phyloP scores from a whole-genome alignment of 2,329 filamentous ascomycete species.

The Colletotrichum sp. region DNA sequence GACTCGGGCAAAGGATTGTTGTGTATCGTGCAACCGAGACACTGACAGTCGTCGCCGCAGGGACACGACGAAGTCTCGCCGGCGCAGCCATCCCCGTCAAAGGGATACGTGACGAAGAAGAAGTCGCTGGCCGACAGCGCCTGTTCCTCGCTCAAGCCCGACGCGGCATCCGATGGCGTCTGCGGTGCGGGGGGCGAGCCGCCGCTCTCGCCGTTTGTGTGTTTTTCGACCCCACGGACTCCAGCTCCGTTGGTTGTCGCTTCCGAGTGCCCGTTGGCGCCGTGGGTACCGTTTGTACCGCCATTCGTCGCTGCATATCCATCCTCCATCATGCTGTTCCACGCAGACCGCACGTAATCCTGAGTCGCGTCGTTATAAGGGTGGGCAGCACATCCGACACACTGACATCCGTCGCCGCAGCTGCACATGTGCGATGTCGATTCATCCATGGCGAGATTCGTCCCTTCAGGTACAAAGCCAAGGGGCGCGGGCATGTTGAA shows the following conservation, averaged over 20 bases:
- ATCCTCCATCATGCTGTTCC: slow-evolving; percentile 44
- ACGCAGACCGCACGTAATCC: slow-evolving; percentile 55
- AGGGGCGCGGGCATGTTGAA: slow-evolving; percentile 7
- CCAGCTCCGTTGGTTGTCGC: slow-evolving; percentile 1
- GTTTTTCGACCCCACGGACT: neutral
- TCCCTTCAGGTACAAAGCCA: neutral
- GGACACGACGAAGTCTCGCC: slow-evolving; percentile 57
- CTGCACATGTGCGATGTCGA: slow-evolving; percentile 52
- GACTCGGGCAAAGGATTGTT: slow-evolving; percentile 28
- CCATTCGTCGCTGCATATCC: slow-evolving; percentile 27
- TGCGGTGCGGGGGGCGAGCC: slow-evolving; percentile 43
- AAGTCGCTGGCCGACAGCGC: slow-evolving; percentile 57
- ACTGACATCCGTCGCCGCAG: slow-evolving; percentile 71
- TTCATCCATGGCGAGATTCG: slow-evolving; percentile 26
- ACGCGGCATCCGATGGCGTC: slow-evolving; percentile 53
- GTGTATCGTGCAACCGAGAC: slow-evolving; percentile 62
- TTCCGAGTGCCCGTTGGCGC: slow-evolving; percentile 21
- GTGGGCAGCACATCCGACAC: slow-evolving; percentile 71
- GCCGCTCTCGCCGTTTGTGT: slow-evolving; percentile 4
- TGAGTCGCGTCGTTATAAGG: slow-evolving; percentile 70
- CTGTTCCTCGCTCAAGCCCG: slow-evolving; percentile 54
- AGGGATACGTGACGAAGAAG: slow-evolving; percentile 64
- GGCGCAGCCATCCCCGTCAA: slow-evolving; percentile 47
- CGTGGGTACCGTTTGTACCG: slow-evolving; percentile 15
- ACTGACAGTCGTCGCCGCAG: slow-evolving; percentile 65